Percentiles rank a stretch among this genome's conserved stretches.
Evolutionary conservation across 768 basidiomycete genomes (phyloP).

Genomic region (Leccinum rimulosum): DNA sequence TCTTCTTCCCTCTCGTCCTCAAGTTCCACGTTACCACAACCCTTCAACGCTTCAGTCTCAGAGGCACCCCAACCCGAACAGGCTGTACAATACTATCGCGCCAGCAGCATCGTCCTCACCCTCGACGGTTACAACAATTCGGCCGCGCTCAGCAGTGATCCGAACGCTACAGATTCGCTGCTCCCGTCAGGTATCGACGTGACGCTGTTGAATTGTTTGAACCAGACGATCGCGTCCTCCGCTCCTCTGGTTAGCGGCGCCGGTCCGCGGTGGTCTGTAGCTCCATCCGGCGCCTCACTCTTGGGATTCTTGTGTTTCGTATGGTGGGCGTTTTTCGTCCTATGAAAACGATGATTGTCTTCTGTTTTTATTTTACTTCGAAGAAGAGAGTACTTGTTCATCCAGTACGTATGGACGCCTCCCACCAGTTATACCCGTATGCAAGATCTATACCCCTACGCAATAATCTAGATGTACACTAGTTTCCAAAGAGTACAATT

Average conservation of each 20-base stretch:
- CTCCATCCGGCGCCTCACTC: constrained; percentile 6
- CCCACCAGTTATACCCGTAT: background rate
- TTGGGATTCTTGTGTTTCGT: constrained; percentile 16
- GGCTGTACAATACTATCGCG: constrained; percentile 66
- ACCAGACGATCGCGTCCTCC: constrained; percentile 56
- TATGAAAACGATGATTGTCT: background rate
- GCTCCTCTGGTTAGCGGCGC: constrained; percentile 54
- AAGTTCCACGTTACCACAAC: constrained; percentile 30
- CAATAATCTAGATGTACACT: background rate
- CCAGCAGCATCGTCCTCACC: constrained; percentile 58
- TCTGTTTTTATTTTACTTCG: background rate
- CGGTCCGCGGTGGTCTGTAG: constrained; percentile 4
- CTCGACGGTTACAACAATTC: constrained; percentile 70
- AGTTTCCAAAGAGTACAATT: background rate
- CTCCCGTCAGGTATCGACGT: constrained; percentile 52
- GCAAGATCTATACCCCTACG: background rate
- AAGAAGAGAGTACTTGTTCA: background rate
- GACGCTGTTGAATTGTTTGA: constrained; percentile 54
- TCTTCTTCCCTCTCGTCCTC: constrained; percentile 36
- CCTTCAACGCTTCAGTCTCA: constrained; percentile 31
- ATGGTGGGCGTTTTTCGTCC: constrained; percentile 14
- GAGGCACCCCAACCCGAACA: constrained; percentile 45
- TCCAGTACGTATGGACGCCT: background rate
- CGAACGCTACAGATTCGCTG: constrained; percentile 43
- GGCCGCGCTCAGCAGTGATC: constrained; percentile 40